Percentiles rank a stretch among this genome's conserved stretches.
Conservation (phyloP, 306 rosid species). For the Citrullus colocynthis region DNA sequence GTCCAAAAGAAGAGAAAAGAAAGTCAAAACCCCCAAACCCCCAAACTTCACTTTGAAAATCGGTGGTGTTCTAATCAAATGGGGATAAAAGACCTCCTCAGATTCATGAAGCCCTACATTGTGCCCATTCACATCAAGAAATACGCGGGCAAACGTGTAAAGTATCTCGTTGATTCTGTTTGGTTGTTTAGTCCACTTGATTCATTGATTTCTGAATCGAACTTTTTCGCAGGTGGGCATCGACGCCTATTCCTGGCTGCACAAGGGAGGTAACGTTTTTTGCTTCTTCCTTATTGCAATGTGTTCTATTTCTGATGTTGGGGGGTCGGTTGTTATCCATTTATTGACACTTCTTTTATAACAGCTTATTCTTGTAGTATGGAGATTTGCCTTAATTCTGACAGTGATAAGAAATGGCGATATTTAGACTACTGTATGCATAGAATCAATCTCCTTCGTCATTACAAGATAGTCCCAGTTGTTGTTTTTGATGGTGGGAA, state of each 20-base stretch:
- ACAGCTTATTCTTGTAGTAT: constrained; percentile 92
- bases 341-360: background rate
- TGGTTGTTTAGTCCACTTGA: background rate
- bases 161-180: background rate
- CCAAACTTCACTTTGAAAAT: background rate
- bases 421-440: constrained; percentile 77
- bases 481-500: constrained; percentile 49
- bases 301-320: background rate
- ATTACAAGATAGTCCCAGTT: constrained; percentile 33
- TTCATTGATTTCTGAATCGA: background rate
- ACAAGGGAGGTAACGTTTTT: constrained; percentile 58
- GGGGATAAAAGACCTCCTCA: constrained; percentile 97
- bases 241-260: constrained; percentile 97
- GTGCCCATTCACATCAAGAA: constrained; percentile 53
- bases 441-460: constrained; percentile 38
- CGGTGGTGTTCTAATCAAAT: constrained; percentile 15
- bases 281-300: background rate
- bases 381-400: constrained; percentile 72
- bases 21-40: background rate
- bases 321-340: background rate
- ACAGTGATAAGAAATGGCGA: constrained; percentile 45
- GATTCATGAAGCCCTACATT: constrained; percentile 72
- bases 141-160: constrained; percentile 75
- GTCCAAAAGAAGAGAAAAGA: background rate
- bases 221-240: constrained; percentile 69